Base-by-base conservation (phyloP, 441 rosid genomes). In the Populus trichocarpa region DNA sequence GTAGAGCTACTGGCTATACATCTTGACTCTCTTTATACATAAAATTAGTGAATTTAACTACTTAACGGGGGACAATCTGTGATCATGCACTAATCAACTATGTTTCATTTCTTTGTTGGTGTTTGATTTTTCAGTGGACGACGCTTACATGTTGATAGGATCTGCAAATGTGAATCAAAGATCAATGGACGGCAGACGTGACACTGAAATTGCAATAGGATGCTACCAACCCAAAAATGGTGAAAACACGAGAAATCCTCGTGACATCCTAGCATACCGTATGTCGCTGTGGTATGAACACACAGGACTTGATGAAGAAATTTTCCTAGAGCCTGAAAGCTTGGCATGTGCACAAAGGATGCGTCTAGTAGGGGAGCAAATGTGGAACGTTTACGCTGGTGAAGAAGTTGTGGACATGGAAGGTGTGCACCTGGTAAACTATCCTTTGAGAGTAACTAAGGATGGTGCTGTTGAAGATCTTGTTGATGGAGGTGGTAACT, bases 161-260 rank as follows among this genome's bases (percentile, higher is more conserved):
- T 92, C 99, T 2, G 93, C 97, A 25, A 95, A 95, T 53, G 87
- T 92, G 70, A 93, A 92, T 85, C 97, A 93, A 83, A 84, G 99
- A 82, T 95, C 97, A 67, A 95, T 92, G 97, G 97, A 90, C 16
- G 97, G 98, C 28, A 77, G 80, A 71, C 88, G 97, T 0, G 97
- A 95, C 91, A 94, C 98, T 0, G 98, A 92, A 80, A 91, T 95
- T n/a, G 93, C 93, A 67, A 88, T 92, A 32, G 97, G 97, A 57
- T 92, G 96, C 84, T 87, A 85, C 86, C 96, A 92, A 81, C 66
- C 64, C n/a, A 11, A 79, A 72, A 81, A 66, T 25, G 69, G 40
- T 33, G 53, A 53, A 53, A 73, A 25, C 30, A 71, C 22, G 12
- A 61, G 38, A 16, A 77, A n/a, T 23, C 66, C 32, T 2, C 66